These are phyloP conservation scores for Oryza glumipatula DNA, from an alignment of 176 grass and related monocot genomes.

Conservation along the genomic window DNA sequence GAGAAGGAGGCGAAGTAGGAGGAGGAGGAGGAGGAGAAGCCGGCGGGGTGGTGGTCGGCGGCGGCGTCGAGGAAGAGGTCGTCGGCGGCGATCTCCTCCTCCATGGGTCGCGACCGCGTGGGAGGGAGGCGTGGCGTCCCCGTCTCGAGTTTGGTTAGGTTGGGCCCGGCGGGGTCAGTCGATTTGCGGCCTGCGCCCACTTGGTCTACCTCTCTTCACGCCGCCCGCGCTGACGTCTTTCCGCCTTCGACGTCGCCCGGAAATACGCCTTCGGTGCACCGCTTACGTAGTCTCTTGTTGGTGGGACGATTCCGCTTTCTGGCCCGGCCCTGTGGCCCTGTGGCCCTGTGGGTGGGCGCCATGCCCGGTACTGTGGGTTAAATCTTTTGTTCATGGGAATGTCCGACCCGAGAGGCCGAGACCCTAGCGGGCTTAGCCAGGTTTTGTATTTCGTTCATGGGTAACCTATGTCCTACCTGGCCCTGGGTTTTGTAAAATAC, in stretches of 20 bases:
- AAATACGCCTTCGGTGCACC: not conserved
- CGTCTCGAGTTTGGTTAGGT: conserved; percentile 38
- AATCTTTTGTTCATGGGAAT: too few relatives aligned
- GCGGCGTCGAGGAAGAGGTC: conserved; percentile 66
- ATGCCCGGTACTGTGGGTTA: too few relatives aligned
- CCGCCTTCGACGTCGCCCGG: not conserved
- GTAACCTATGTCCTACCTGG: too few relatives aligned
- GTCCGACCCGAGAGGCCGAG: too few relatives aligned
- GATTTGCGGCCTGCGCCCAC: not conserved
- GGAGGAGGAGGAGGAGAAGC: conserved; percentile 1
- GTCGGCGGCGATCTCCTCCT: conserved; percentile 51
- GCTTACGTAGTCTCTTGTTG: not conserved
- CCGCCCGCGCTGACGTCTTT: too few relatives aligned
- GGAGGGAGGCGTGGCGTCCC: conserved; percentile 41
- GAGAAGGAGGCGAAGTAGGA: conserved; percentile 44
- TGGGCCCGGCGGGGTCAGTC: not conserved
- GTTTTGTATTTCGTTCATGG: too few relatives aligned
- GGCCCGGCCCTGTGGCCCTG: too few relatives aligned
- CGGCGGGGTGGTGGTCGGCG: conserved; percentile 31
- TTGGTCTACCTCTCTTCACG: not conserved
- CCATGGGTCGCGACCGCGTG: conserved; percentile 39
- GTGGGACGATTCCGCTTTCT: too few relatives aligned
- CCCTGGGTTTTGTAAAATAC: too few relatives aligned
- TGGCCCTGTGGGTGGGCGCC: too few relatives aligned
- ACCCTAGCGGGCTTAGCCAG: too few relatives aligned